phyloP scores from a whole-genome alignment of 2,329 filamentous ascomycete species.

The Zasmidium cellare region DNA sequence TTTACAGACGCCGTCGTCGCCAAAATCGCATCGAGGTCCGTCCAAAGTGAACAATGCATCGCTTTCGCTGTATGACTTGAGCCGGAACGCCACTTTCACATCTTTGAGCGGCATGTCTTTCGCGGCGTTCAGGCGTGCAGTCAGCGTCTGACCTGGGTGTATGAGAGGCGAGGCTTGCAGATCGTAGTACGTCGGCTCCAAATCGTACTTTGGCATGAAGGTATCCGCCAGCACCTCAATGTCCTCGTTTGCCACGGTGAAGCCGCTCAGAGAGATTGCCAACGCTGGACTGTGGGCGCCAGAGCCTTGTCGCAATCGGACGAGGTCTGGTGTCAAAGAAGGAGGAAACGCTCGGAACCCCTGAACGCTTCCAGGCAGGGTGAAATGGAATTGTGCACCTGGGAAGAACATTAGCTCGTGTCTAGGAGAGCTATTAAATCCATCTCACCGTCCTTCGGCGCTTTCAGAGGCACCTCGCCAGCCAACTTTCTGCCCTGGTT shows the following conservation, averaged over 20 bases:
- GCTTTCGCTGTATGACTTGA: not conserved
- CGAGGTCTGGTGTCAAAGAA: not conserved
- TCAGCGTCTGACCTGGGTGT: not conserved
- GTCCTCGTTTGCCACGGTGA: not conserved
- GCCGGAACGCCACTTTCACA: not conserved
- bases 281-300: not conserved
- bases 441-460: not conserved
- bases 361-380: not conserved
- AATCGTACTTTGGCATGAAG: not conserved
- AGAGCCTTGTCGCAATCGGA: not conserved
- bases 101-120: not conserved
- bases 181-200: not conserved
- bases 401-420: not conserved
- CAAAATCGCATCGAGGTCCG: not conserved
- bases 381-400: slow-evolving; percentile 2
- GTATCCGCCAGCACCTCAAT: slow-evolving; percentile 1
- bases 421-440: not conserved
- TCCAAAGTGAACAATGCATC: not conserved
- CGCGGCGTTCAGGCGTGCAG: not conserved
- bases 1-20: not conserved
- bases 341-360: not conserved
- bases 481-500: slow-evolving; percentile 1
- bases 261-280: not conserved
- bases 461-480: not conserved
- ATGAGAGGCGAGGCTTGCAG: not conserved